These are phyloP conservation scores for Vitis riparia DNA, from an alignment of 164 flowering plant species.

Conservation along the genomic window DNA sequence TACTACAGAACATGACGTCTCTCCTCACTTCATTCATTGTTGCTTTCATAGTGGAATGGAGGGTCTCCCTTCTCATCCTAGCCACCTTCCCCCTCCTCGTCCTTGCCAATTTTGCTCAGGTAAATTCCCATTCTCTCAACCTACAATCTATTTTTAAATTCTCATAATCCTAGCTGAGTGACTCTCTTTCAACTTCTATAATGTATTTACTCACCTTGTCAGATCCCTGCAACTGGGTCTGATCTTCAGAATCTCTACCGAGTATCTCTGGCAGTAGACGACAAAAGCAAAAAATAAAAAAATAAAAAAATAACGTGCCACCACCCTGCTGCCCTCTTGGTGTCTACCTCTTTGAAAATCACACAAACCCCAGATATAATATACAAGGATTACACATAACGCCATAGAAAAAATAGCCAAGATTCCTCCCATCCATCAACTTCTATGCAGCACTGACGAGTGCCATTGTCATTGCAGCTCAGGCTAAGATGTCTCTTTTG, in stretches of 20 bases:
- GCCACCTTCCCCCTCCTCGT: constrained; percentile 94
- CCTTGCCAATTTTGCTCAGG: constrained; percentile 96
- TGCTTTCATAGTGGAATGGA: constrained; percentile 96
- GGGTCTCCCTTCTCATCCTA: constrained; percentile 92
- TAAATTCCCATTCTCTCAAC: constrained; percentile 18
- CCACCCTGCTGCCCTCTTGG: constrained; percentile 12
- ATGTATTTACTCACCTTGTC: background rate
- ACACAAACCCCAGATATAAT: background rate
- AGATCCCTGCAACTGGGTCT: constrained; percentile 4
- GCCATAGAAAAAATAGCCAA: constrained; percentile 13
- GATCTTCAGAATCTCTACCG: constrained; percentile 22
- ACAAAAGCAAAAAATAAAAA: constrained; percentile 23
- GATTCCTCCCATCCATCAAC: constrained; percentile 24
- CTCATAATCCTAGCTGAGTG: too few relatives aligned
- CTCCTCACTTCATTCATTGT: constrained; percentile 96
- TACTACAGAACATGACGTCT: constrained; percentile 96
- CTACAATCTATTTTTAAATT: background rate
- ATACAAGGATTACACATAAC: constrained; percentile 6
- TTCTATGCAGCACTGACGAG: constrained; percentile 1
- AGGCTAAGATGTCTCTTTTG: background rate
- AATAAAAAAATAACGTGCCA: constrained; percentile 6
- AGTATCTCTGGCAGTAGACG: constrained; percentile 19
- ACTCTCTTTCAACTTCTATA: background rate
- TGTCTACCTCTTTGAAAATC: constrained; percentile 14
- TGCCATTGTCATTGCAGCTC: background rate